Conservation (phyloP, 2,329 filamentous ascomycete genomes). For the Tolypocladium album region DNA sequence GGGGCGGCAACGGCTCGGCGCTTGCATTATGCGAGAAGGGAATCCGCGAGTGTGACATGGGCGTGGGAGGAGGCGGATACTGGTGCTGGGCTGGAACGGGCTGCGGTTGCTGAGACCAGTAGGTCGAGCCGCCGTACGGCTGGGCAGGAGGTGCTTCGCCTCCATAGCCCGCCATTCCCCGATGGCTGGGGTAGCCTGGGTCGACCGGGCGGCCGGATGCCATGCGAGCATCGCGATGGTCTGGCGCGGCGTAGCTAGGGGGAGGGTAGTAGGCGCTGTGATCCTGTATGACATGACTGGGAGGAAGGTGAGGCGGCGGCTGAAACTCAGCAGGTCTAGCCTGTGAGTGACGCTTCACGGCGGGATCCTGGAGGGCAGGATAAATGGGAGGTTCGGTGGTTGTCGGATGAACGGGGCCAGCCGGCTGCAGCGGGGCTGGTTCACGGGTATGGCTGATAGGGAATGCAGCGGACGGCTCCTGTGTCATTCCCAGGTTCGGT, state of each 20-base stretch:
- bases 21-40: conserved; percentile 23
- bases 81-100: conserved; percentile 8
- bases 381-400: conserved; percentile 2
- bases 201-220: conserved; percentile 19
- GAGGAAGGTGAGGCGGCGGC: conserved; percentile 12
- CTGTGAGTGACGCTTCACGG: background rate
- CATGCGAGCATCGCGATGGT: conserved; percentile 18
- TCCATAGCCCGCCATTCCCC: conserved; percentile 20
- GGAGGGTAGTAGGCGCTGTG: conserved; percentile 16
- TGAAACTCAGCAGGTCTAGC: conserved; percentile 16
- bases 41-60: conserved; percentile 15
- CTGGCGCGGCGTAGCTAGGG: conserved; percentile 15
- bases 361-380: conserved; percentile 1
- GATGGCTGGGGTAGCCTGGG: conserved; percentile 16
- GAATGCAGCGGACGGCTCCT: conserved; percentile 13
- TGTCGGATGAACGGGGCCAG: conserved; percentile 12
- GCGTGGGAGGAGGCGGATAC: conserved; percentile 12
- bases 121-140: conserved; percentile 16
- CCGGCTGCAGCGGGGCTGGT: conserved; percentile 10
- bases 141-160: conserved; percentile 10
- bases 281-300: conserved; percentile 6
- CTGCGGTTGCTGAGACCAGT: conserved; percentile 20
- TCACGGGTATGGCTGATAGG: conserved; percentile 9
- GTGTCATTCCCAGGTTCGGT: background rate
- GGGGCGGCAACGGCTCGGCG: conserved; percentile 25